Evolutionary conservation across 441 rosid genomes (phyloP).

Genomic region (Adansonia madagascariensis): DNA sequence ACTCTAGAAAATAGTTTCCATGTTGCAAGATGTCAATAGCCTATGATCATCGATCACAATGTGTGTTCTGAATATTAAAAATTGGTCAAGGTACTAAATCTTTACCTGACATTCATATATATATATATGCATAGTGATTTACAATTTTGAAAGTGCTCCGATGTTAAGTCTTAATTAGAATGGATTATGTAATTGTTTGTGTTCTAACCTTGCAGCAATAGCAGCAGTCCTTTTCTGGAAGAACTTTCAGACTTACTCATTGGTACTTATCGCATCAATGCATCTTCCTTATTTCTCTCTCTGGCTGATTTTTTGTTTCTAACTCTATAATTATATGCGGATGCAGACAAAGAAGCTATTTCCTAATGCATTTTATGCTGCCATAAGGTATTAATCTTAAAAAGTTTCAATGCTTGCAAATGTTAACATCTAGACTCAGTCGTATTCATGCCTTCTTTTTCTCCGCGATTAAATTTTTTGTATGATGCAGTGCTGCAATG

Average conservation of each 20-base stretch:
- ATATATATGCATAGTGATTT: background rate
- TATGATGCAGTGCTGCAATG: constrained; percentile 71
- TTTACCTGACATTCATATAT: background rate
- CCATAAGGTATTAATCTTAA: constrained; percentile 48
- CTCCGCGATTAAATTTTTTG: background rate
- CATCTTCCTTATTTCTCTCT: constrained; percentile 9
- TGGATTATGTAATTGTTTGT: constrained; percentile 1
- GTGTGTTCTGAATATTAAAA: background rate
- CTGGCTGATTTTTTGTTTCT: constrained; percentile 17
- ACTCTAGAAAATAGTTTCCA: background rate
- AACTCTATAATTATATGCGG: constrained; percentile 31
- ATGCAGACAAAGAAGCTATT: constrained; percentile 78
- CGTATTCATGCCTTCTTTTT: background rate
- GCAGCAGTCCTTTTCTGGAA: constrained; percentile 78
- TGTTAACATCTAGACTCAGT: background rate
- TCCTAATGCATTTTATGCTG: constrained; percentile 63
- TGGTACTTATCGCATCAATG: constrained; percentile 44
- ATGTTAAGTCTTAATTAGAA: constrained; percentile 1
- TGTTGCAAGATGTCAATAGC: background rate
- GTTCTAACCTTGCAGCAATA: constrained; percentile 57
- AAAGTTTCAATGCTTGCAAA: background rate
- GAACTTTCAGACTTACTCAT: constrained; percentile 59
- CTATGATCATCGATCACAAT: background rate
- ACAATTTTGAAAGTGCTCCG: background rate
- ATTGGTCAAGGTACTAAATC: background rate